Evolutionary conservation across 2,329 filamentous ascomycete species (phyloP), one percentile per base, ranked within the genome.

Genomic region (Fusarium staphyleae): DNA sequence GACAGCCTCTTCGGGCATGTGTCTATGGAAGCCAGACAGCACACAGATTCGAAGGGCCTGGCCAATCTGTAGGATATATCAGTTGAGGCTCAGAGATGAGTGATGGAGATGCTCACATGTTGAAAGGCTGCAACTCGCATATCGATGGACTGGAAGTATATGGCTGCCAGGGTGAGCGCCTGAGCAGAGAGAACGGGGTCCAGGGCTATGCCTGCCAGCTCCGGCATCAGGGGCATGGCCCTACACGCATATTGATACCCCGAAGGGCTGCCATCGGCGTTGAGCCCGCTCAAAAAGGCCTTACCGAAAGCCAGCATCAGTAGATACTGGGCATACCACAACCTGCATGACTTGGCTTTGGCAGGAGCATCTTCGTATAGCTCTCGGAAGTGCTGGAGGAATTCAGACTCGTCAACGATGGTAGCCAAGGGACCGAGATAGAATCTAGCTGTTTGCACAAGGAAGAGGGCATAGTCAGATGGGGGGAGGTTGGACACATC

Each of bases 141-240:
- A 13, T 76, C 74, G 2, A 76, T 66, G 0, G 74, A 75, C 26
- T 76, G 74, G 3, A 76, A 68, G 47, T 75, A 76, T 0, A 76
- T 58, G 0, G 74, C 73, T 0, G 68, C 73, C 6, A 76, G 26
- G 0, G 71, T 69, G 0, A 76, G 55, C 0, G 72, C 71, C 12
- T 76, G 60, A 0, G 56, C 58, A 0, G 65, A 63, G 0, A 66
- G 47, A 0, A 66, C 52, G 0, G 63, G 55, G 1, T 67, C 63
- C 0, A 62, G 36, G 15, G 66, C 65, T 11, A 67, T 59, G 1
- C 53, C 57, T 0, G 63, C 61, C 5, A 76, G 18, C 42, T 76
- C 73, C 0, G 74, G 74, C 36, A 77, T 65, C 4, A 77, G 12
- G 0, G 72, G 67, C 72, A 77, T 75, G 1, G 74, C 74, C 3